phyloP scores from a whole-genome alignment of 352 stramenopile species.

The Paralagenidium karlingii region DNA sequence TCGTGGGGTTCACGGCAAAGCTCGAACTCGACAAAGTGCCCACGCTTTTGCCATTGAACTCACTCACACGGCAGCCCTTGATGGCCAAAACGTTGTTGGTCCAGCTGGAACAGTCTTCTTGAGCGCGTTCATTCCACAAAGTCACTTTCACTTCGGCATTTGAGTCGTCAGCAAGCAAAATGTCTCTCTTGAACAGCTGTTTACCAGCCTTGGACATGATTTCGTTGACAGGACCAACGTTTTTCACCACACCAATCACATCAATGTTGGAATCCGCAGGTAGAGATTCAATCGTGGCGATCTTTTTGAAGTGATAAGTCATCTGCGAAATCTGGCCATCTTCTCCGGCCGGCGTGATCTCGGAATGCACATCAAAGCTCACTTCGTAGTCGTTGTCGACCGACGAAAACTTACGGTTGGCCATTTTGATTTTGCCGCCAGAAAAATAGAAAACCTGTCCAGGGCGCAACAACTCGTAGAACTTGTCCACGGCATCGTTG shows the following conservation, averaged over 20 bases:
- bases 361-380: slow-evolving; percentile 93
- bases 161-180: slow-evolving; percentile 94
- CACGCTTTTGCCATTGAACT: slow-evolving; percentile 90
- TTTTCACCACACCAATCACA: slow-evolving; percentile 93
- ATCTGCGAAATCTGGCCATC: slow-evolving; percentile 85
- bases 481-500: slow-evolving; percentile 97
- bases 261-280: slow-evolving; percentile 86
- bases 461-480: slow-evolving; percentile 85
- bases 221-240: slow-evolving; percentile 80
- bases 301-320: slow-evolving; percentile 90
- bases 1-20: slow-evolving; percentile 76
- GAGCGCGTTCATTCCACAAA: slow-evolving; percentile 90
- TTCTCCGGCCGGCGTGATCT: slow-evolving; percentile 88
- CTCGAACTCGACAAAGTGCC: slow-evolving; percentile 69
- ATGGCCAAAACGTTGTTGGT: slow-evolving; percentile 91
- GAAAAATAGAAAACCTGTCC: slow-evolving; percentile 91
- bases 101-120: slow-evolving; percentile 74
- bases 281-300: slow-evolving; percentile 84
- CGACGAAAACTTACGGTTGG: slow-evolving; percentile 95
- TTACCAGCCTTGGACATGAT: slow-evolving; percentile 93
- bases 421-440: slow-evolving; percentile 93
- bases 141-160: slow-evolving; percentile 93
- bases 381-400: slow-evolving; percentile 98
- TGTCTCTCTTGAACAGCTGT: slow-evolving; percentile 94
- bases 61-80: slow-evolving; percentile 89